Conservation (phyloP, 1,284 basidiomycete species). For the Cutaneotrichosporon sp. region DNA sequence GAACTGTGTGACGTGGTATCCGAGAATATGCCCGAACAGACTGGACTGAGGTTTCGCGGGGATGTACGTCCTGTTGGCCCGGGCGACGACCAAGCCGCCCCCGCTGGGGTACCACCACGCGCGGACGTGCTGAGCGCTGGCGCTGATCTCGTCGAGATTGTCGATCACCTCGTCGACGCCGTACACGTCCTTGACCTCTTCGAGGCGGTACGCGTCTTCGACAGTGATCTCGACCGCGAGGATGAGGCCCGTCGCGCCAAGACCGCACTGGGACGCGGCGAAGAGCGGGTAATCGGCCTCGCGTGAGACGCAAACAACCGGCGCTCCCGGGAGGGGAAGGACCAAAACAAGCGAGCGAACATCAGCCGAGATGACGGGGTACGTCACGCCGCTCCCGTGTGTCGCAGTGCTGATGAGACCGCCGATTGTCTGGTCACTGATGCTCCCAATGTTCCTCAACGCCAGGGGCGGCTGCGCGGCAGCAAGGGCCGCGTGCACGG, state of each 20-base stretch:
- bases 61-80: constrained; percentile 71
- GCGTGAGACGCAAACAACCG: constrained; percentile 33
- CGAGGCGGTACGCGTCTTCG: constrained; percentile 77
- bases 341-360: constrained; percentile 74
- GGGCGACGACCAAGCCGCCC: constrained; percentile 69
- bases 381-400: constrained; percentile 82
- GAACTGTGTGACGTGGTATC: constrained; percentile 74
- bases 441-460: constrained; percentile 90
- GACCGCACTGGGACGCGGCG: constrained; percentile 84
- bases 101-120: constrained; percentile 93
- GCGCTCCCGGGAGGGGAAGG: constrained; percentile 42
- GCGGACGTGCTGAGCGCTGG: constrained; percentile 78
- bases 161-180: constrained; percentile 60
- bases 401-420: constrained; percentile 93
- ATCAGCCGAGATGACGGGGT: constrained; percentile 78
- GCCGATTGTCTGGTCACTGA: constrained; percentile 94
- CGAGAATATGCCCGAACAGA: constrained; percentile 65
- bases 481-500: constrained; percentile 66
- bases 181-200: constrained; percentile 70
- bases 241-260: constrained; percentile 91
- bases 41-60: constrained; percentile 55
- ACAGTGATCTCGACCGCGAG: constrained; percentile 74
- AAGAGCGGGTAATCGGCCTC: constrained; percentile 72
- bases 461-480: constrained; percentile 65
- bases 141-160: constrained; percentile 59